Conservation (phyloP, 257 asterid genomes). For the Oldenlandia corymbosa region DNA sequence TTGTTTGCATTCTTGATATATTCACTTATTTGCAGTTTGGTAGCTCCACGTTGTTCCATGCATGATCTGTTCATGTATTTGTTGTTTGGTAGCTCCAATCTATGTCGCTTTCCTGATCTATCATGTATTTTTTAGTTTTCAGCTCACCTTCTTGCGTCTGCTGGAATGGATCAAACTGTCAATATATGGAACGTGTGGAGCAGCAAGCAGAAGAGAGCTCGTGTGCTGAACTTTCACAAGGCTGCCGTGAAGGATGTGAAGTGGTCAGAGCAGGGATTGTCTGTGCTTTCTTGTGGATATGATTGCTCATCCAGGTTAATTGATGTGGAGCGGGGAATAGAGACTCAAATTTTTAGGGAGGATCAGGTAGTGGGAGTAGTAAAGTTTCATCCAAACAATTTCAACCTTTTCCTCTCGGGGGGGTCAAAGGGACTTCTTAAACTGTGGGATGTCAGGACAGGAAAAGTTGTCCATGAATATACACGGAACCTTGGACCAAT, state of each 20-base stretch:
- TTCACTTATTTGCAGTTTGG: no score
- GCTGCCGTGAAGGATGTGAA: conserved; percentile 87
- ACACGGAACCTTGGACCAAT: conserved; percentile 68
- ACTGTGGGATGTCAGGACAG: conserved; percentile 78
- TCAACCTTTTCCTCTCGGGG: conserved; percentile 74
- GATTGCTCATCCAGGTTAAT: conserved; percentile 79
- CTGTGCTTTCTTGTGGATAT: conserved; percentile 84
- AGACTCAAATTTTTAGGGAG: conserved; percentile 63
- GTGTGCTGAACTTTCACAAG: conserved; percentile 42
- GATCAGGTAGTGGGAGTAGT: conserved; percentile 78
- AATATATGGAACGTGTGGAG: conserved; percentile 91
- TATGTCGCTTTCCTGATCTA: conserved; percentile 37
- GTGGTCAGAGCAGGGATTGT: conserved; percentile 76
- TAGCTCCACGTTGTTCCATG: no score
- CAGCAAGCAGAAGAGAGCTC: conserved; percentile 51
- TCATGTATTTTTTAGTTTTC: conserved; percentile 38
- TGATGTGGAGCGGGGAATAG: conserved; percentile 70
- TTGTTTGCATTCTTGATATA: no score
- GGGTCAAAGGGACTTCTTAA: conserved; percentile 84
- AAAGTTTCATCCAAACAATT: conserved; percentile 62
- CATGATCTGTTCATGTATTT: no score
- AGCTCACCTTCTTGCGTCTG: conserved; percentile 96
- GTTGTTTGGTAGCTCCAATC: conserved; percentile 11
- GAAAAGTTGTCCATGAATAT: conserved; percentile 65
- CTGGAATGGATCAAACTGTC: conserved; percentile 77